These are phyloP conservation scores for Rhododendron ferrugineum DNA, from an alignment of 148 eudicot genomes.

Conservation along the genomic window DNA sequence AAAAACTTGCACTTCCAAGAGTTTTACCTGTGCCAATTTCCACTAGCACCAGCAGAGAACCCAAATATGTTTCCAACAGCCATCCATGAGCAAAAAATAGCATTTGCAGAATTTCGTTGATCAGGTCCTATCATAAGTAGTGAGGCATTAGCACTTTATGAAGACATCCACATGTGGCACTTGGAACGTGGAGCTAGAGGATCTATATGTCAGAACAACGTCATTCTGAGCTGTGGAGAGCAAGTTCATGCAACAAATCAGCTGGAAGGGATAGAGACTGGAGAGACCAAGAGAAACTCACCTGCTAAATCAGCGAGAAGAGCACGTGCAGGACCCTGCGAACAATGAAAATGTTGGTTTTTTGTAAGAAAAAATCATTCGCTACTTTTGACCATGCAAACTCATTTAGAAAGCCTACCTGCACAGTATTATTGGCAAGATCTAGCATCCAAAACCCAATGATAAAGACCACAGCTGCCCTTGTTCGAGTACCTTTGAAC, in stretches of 20 bases:
- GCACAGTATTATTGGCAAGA: slow-evolving; percentile 97
- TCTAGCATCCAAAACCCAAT: slow-evolving; percentile 97
- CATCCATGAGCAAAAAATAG: slow-evolving; percentile 96
- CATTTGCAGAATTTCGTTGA: slow-evolving; percentile 89
- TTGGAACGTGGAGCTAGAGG: slow-evolving; percentile 6
- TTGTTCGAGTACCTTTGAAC: slow-evolving; percentile 85
- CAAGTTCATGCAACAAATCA: background rate
- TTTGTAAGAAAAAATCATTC: background rate
- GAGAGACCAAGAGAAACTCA: slow-evolving; percentile 12
- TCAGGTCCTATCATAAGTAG: slow-evolving; percentile 65
- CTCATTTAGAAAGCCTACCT: slow-evolving; percentile 41
- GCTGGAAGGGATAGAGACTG: background rate
- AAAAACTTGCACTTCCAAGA: background rate
- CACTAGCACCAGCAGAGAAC: slow-evolving; percentile 91
- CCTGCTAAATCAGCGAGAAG: slow-evolving; percentile 97
- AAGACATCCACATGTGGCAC: slow-evolving; percentile 11
- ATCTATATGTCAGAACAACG: slow-evolving; percentile 7
- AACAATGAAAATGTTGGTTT: slow-evolving; percentile 8
- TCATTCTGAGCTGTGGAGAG: background rate
- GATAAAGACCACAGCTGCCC: slow-evolving; percentile 86
- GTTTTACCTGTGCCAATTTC: slow-evolving; percentile 79
- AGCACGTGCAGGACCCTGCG: slow-evolving; percentile 97
- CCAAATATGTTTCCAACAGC: slow-evolving; percentile 95
- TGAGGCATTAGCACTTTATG: slow-evolving; percentile 13
- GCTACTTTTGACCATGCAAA: background rate